Base-by-base conservation (phyloP, 495 filamentous ascomycete species). In the Hyaloscypha finlandica region DNA sequence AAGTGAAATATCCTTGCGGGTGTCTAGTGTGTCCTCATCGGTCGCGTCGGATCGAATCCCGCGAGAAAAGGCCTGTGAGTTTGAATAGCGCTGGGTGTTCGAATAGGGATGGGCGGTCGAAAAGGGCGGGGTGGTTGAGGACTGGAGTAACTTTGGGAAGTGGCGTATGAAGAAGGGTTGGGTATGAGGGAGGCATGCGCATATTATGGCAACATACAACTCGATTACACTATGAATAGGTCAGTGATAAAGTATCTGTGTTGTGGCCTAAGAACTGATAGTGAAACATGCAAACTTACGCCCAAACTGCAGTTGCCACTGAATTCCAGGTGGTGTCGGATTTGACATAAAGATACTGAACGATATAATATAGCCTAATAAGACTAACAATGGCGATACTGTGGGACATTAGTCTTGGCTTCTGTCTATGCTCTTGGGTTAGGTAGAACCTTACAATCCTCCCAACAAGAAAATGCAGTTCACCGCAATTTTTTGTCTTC, bases 161-260 rank as follows among this genome's bases (percentile, higher is more conserved):
- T 59, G 56, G 56, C 4, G 56, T 6, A 11, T 11, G 31, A 59
- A n/a, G 11, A 59, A 29, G 8, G 56, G 56, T 31, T 59, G 39
- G 5, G 19, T 5, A 19, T n/a, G 6, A 9, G 31, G 19, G 0
- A 59, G 56, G 25, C 56, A 59, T 11, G 56, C 30, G 30, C 56
- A 59, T 6, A 59, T 32, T 6, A 59, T 59, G 12, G 8, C 56
- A 31, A 59, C 56, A 59, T 59, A 9, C 5, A 59, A 9, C 56
- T 59, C 56, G 8, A 59, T 59, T 19, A 31, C 8, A 19, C 56
- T 59, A 31, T 31, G 16, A 31, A 9, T 59, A 31, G 8, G 29
- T 59, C 56, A 59, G 31, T 59, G 5, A 59, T 35, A 31, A 59
- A 20, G 9, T 22, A 25, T 56, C 11, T 22, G 16, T 11, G 4